phyloP scores from a whole-genome alignment of 345 rosid species.

The Boechera divaricarpa region DNA sequence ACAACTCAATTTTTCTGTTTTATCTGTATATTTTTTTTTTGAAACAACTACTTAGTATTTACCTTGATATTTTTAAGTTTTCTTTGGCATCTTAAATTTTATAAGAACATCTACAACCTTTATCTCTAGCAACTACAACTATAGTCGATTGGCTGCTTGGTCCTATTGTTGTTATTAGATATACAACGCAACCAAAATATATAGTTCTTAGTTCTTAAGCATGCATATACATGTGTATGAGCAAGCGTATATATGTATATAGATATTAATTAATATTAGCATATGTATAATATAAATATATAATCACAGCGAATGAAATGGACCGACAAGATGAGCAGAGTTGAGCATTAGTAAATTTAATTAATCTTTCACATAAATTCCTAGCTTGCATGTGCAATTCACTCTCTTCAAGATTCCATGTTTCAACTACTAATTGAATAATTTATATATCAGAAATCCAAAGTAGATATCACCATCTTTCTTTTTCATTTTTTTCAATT shows the following conservation, averaged over 20 bases:
- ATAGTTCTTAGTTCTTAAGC: neutral
- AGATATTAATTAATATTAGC: neutral
- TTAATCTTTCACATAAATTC: constrained; percentile 45
- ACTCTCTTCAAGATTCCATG: constrained; percentile 44
- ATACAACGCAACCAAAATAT: neutral
- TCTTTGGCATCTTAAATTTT: neutral
- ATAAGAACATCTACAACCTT: neutral
- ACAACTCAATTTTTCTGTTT: neutral
- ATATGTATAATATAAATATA: neutral
- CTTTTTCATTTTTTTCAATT: neutral
- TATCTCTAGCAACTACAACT: neutral
- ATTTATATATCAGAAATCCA: constrained; percentile 23
- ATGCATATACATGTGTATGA: neutral
- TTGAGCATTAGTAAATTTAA: constrained; percentile 11
- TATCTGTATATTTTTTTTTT: neutral
- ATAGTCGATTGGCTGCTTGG: neutral
- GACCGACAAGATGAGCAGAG: constrained; percentile 41
- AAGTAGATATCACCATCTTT: constrained; percentile 29
- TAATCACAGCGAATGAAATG: constrained; percentile 30
- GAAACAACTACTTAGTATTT: neutral
- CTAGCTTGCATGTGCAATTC: constrained; percentile 48
- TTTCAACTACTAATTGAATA: constrained; percentile 21
- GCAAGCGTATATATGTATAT: neutral
- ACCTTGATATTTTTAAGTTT: neutral
- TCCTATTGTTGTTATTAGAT: neutral